Conservation (phyloP, 176 grass and related monocot genomes). For the Avena atlantica region DNA sequence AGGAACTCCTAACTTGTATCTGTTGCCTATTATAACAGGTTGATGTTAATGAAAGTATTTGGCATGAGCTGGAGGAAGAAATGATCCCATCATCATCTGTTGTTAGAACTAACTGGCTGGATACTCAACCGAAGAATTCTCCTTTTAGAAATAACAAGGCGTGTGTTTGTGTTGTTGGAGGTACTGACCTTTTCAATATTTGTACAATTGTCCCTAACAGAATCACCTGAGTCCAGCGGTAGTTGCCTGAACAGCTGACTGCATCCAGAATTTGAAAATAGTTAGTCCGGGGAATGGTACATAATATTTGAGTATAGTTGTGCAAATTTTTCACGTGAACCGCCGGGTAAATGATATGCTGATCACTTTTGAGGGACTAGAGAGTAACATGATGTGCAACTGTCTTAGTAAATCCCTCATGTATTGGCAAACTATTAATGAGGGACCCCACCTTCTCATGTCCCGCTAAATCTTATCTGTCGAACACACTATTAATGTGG, state of each 20-base stretch:
- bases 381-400: not conserved
- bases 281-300: not conserved
- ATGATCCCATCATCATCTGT: slow-evolving; percentile 85
- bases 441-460: not conserved
- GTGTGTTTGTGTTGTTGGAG: slow-evolving; percentile 87
- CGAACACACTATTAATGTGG: not conserved
- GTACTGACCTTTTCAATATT: slow-evolving; percentile 44
- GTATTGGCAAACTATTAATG: slow-evolving; percentile 10
- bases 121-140: slow-evolving; percentile 73
- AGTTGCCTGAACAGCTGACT: slow-evolving; percentile 19
- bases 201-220: not conserved
- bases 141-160: slow-evolving; percentile 66
- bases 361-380: not conserved
- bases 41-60: slow-evolving; percentile 78
- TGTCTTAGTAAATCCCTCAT: not conserved
- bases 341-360: not conserved
- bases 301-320: slow-evolving; percentile 16
- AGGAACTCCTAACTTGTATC: slow-evolving; percentile 43
- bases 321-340: not conserved
- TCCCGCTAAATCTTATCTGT: not conserved
- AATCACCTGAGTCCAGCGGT: not conserved
- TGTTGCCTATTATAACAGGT: slow-evolving; percentile 63
- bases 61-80: slow-evolving; percentile 97
- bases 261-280: slow-evolving; percentile 26
- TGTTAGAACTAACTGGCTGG: slow-evolving; percentile 92